phyloP scores from a whole-genome alignment of 495 filamentous ascomycete species.

The Daldinia caldariorum region DNA sequence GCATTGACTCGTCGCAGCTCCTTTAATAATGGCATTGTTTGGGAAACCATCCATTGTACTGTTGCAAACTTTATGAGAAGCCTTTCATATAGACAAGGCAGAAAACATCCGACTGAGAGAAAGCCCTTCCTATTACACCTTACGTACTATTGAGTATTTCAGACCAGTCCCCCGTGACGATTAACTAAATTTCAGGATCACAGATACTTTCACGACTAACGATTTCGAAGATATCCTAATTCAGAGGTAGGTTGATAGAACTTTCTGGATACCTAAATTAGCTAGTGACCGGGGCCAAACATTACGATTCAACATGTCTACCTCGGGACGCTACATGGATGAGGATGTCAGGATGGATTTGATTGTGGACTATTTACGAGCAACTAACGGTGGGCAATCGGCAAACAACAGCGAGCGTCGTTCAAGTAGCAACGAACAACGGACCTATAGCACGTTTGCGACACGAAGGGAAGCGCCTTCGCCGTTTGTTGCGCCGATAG shows the following conservation, averaged over 20 bases:
- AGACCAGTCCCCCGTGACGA: neutral
- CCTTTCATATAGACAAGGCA: neutral
- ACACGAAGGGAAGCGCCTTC: neutral
- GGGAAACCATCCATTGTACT: neutral
- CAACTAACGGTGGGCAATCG: neutral
- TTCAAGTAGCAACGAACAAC: neutral
- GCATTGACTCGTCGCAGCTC: neutral
- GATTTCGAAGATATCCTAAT: neutral
- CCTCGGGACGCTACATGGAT: neutral
- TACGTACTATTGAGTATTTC: neutral
- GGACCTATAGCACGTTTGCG: neutral
- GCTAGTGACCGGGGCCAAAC: neutral
- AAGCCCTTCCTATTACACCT: neutral
- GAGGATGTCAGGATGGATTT: neutral
- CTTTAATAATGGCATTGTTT: neutral
- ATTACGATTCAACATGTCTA: conserved; percentile 2
- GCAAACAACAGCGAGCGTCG: neutral
- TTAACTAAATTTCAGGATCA: neutral
- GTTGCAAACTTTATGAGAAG: neutral
- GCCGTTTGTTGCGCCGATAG: neutral
- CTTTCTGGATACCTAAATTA: neutral
- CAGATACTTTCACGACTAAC: neutral
- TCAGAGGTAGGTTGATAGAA: neutral
- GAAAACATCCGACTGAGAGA: neutral
- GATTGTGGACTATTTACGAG: neutral